Percentiles rank a stretch among this genome's conserved stretches.
phyloP scores from a whole-genome alignment of 2,329 filamentous ascomycete genomes.

The Harringtonia aguacate region DNA sequence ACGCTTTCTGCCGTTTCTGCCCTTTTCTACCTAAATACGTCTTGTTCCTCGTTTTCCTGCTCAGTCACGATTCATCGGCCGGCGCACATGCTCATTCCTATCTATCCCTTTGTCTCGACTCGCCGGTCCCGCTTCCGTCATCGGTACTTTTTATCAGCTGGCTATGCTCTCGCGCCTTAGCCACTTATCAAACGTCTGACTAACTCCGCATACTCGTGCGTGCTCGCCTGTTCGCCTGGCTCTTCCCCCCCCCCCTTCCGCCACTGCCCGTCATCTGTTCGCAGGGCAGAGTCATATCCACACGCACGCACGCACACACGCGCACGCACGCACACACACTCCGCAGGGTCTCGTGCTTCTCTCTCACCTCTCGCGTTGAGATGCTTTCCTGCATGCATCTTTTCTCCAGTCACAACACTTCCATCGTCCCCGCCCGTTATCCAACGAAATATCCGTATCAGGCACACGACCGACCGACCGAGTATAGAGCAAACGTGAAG shows the following conservation, averaged over 20 bases:
- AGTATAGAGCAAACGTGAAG: background rate
- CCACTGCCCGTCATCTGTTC: constrained; percentile 4
- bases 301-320: too few species aligned
- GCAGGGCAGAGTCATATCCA: constrained; percentile 1
- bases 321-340: background rate
- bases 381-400: too few species aligned
- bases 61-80: too few species aligned
- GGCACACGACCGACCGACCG: background rate
- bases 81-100: too few species aligned
- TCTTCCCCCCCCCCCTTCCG: too few species aligned
- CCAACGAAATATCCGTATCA: background rate
- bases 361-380: background rate
- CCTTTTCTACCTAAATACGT: too few species aligned
- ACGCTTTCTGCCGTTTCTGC: background rate
- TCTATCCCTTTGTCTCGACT: background rate
- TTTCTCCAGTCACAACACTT: background rate
- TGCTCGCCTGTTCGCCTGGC: too few species aligned
- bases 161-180: too few species aligned
- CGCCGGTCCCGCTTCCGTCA: constrained; percentile 2
- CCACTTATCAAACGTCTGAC: too few species aligned
- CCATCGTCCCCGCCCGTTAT: background rate
- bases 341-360: constrained; percentile 3
- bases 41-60: background rate
- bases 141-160: background rate
- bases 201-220: too few species aligned